Base-by-base conservation (phyloP, 257 asterid genomes). In the Solanum microdontum region DNA sequence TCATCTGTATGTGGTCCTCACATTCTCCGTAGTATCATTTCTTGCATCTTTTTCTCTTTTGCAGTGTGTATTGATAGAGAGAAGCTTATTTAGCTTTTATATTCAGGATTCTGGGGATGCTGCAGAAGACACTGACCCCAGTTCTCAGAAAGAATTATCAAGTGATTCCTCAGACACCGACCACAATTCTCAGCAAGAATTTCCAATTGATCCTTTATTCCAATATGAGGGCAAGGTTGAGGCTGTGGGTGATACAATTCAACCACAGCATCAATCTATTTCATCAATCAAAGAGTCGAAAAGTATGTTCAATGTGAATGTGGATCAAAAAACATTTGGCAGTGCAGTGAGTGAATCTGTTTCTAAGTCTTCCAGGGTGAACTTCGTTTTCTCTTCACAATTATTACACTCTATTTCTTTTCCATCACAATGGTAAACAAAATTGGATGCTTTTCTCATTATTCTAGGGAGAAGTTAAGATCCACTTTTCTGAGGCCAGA, bases 381-480 rank as follows among this genome's bases (percentile, higher is more conserved):
- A 12, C 17, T 36, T 15, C 3, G 11, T 14, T 32, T 51, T 36
- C 28, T 77, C 55, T 39, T 86, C 77, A 12, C 32, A 62, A 70
- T 13, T 32, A 26, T 69, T 39, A 3, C 40, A 21, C 19, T 6
- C 1, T 11, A 51, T 26, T 9, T 39, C 4, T 70, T 36, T 7
- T 3, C 32, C 40, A 11, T n/a, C 33, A 76, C 30, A 21, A 39
- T 45, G 37, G 55, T 70, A 60, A 60, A 55, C 8, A 19, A 55
- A 55, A 28, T 11, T 32, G 72, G 85, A 83, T 85, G 87, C 55
- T 32, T 87, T 66, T 36, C 58, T 23, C 77, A 70, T 80, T 37
- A 82, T 84, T 91, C 76, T 88, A 93, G 96, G 84, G 88, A 58
- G 89, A 66, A 55, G 88, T 88, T 84, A 90, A 82, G 90, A 87